phyloP scores from a whole-genome alignment of 23 red algal genomes.

The Rhodosorus marinus region DNA sequence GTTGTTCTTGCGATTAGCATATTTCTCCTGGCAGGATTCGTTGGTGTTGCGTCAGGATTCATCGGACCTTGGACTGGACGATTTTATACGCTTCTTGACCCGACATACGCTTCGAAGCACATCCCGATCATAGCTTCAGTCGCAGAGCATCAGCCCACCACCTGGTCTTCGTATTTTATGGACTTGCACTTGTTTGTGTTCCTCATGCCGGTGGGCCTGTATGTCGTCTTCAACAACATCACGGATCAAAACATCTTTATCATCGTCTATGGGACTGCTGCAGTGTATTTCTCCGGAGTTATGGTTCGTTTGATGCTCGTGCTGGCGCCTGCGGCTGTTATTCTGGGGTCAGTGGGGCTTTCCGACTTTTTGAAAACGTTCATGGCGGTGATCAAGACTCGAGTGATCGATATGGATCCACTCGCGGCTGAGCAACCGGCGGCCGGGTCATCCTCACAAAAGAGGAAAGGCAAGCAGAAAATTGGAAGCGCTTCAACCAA shows the following conservation, averaged over 20 bases:
- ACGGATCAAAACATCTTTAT: slow-evolving; percentile 68
- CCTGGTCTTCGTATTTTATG: slow-evolving; percentile 98
- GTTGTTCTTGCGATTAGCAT: slow-evolving; percentile 7
- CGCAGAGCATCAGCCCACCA: slow-evolving; percentile 92
- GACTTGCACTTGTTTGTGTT: slow-evolving; percentile 77
- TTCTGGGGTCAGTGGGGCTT: slow-evolving; percentile 68
- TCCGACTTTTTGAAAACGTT: slow-evolving; percentile 34
- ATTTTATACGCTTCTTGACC: slow-evolving; percentile 88
- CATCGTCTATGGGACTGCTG: slow-evolving; percentile 71
- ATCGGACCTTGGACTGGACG: slow-evolving; percentile 68
- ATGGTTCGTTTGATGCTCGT: slow-evolving; percentile 99
- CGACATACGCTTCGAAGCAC: slow-evolving; percentile 84
- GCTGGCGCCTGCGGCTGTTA: slow-evolving; percentile 74
- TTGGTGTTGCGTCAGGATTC: slow-evolving; percentile 17
- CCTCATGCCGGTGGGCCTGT: slow-evolving; percentile 77
- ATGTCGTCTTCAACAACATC: slow-evolving; percentile 73
- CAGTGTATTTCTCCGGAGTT: slow-evolving; percentile 94
- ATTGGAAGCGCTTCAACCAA: too few relatives aligned
- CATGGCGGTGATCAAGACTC: slow-evolving; percentile 23
- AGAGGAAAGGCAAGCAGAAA: too few relatives aligned
- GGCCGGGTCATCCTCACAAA: neutral
- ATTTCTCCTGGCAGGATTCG: slow-evolving; percentile 3
- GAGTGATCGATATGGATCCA: too few relatives aligned
- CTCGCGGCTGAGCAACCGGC: slow-evolving; percentile 1
- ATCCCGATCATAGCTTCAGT: slow-evolving; percentile 99